Base-by-base conservation (phyloP, 108 stramenopile genomes). In the Halocafeteria seosinensis region DNA sequence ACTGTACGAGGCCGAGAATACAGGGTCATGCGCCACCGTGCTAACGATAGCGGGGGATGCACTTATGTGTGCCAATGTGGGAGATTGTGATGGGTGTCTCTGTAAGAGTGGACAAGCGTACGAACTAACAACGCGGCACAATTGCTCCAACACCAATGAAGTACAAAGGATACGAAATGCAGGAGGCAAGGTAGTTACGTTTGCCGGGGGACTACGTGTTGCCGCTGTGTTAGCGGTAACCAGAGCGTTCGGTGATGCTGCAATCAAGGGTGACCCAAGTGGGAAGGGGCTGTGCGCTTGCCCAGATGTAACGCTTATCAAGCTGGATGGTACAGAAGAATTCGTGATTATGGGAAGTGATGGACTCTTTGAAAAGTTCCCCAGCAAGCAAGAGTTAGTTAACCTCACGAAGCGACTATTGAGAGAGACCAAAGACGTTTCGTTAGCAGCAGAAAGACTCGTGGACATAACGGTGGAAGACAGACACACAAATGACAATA, bases 311-410 rank as follows among this genome's bases (percentile, higher is more conserved):
- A 21, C 13, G 13, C 12, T 21, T 13, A 12, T 63, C 47, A 3
- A 63, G 2, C 42, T 63, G 13, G 1, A 6, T 13, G 35, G 2
- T 17, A 17, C 42, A 13, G 42, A 47, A 2, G 62, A 63, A 50
- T 63, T 63, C 62, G 33, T 63, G 35, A 38, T 63, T 33, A 6
- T 63, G 13, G 62, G 50, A 32, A n/a, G 17, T 32, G 62, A 63
- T n/a, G 62, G 62, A 11, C 37, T 63, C n/a, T 63, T 47, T 33
- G 62, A 63, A 31, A 63, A 63, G 50, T 63, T 47, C 50, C 50
- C 62, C 11, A 11, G 35, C 50, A 4, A 17, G 42, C 50, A 63
- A 23, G 21, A 47, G 33, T 33, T 63, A 17, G n/a, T 50, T 17
- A 50, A 50, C 62, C 17, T 5, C 5, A 21, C 24, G 33, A 50